Base-by-base conservation (phyloP, 1,284 basidiomycete species). In the Ustilago xerochloae region DNA sequence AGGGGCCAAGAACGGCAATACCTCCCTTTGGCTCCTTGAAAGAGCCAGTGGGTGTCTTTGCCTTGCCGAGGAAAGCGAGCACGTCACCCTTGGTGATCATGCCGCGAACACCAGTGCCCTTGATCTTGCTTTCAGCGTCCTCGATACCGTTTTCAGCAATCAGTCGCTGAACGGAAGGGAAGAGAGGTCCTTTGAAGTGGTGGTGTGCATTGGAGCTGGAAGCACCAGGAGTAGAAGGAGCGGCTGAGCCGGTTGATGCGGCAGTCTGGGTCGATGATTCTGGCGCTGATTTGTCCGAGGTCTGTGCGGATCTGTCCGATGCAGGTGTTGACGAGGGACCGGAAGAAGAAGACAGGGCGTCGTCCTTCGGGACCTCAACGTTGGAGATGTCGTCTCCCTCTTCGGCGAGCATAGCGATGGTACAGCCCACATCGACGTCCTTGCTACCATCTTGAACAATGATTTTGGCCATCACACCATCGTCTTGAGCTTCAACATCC, bases 1-100 rank as follows among this genome's bases (percentile, higher is more conserved):
- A 64, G 33, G 74, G 69, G 10, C 77, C 77, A 18, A 75, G 71
- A 6, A 74, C 73, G n/a, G 77, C 70, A 24, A 79, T 73, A n/a
- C 77, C 75, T 8, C 65, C 60, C 48, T 65, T 63, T 24, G 63
- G 18, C 45, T 59, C 60, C 63, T 79, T 80, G 65, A 68, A 77
- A 18, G 79, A 75, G 24, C 82, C 82, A 16, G 66, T 80, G 5
- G 81, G 79, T 16, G 52, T 63, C 39, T 69, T 60, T 22, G 65
- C 79, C 57, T 77, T 79, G 29, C 85, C 85, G 12, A 86, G 72
- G 73, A 77, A 78, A 2, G 83, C 81, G 18, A 86, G 77, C 1
- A 86, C 83, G 52, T 86, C 86, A 6, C 86, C 86, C 71, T 86
- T 86, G 26, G 85, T 86, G 35, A 86, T 67, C 64, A 84, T 83